Conservation (phyloP, 768 basidiomycete species). For the Kwoniella sp. region DNA sequence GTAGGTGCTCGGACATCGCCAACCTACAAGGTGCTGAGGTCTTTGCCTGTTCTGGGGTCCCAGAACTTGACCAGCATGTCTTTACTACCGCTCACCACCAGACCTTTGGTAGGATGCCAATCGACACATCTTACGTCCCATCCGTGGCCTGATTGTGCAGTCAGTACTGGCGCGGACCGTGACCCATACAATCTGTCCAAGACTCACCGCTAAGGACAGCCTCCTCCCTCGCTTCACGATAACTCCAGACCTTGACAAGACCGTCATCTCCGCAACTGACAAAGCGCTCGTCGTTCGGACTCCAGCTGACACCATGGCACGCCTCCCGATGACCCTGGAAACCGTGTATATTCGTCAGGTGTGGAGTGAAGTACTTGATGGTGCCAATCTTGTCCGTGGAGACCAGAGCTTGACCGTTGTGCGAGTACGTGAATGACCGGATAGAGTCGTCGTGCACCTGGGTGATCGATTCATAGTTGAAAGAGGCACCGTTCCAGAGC, state of each 20-base stretch:
- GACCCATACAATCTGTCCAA: neutral
- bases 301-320: slow-evolving; percentile 84
- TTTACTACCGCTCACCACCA: slow-evolving; percentile 91
- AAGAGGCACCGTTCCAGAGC: slow-evolving; percentile 96
- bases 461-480: slow-evolving; percentile 99
- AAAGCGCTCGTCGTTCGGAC: slow-evolving; percentile 84
- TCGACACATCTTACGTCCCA: slow-evolving; percentile 99
- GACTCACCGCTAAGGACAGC: slow-evolving; percentile 70
- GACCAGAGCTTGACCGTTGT: slow-evolving; percentile 86
- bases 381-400: slow-evolving; percentile 89
- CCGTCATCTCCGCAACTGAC: slow-evolving; percentile 95
- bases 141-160: slow-evolving; percentile 67
- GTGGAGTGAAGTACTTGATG: slow-evolving; percentile 98
- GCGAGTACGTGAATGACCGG: slow-evolving; percentile 81
- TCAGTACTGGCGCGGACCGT: neutral
- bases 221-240: slow-evolving; percentile 85
- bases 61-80: slow-evolving; percentile 99
- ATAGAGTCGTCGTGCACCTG: slow-evolving; percentile 89
- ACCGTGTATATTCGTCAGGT: slow-evolving; percentile 96
- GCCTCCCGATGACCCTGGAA: slow-evolving; percentile 94
- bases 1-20: no score
- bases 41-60: slow-evolving; percentile 91
- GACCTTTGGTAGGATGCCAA: slow-evolving; percentile 96
- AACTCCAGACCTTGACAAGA: slow-evolving; percentile 89
- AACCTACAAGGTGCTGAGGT: slow-evolving; percentile 79